Conservation (phyloP, 2,329 filamentous ascomycete species). For the Phaeosphaeria sp. region DNA sequence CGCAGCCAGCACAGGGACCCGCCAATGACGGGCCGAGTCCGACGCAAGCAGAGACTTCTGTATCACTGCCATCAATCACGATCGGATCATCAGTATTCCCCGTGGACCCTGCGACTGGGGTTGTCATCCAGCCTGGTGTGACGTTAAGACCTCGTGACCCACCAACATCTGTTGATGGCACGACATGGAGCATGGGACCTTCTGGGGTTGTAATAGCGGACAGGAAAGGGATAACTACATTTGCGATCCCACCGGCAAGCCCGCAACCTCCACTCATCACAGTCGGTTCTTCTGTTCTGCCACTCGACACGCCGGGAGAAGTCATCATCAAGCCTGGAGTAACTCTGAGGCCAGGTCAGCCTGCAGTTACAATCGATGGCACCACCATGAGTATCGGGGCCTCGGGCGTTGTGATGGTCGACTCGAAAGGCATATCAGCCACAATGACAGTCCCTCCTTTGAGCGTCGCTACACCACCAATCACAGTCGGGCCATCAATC, state of each 20-base stretch:
- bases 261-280: constrained; percentile 12
- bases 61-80: constrained; percentile 11
- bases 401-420: constrained; percentile 10
- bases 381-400: constrained; percentile 19
- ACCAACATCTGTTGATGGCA: constrained; percentile 12
- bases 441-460: constrained; percentile 2
- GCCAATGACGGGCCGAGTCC: not conserved
- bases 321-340: constrained; percentile 21
- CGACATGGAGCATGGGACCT: constrained; percentile 18
- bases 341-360: constrained; percentile 14
- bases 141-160: constrained; percentile 14
- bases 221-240: constrained; percentile 6
- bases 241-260: constrained; percentile 4
- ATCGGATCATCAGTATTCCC: constrained; percentile 18
- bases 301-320: constrained; percentile 15
- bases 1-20: not conserved
- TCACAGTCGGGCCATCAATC: constrained; percentile 5
- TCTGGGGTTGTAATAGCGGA: constrained; percentile 8
- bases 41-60: not conserved
- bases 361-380: constrained; percentile 11
- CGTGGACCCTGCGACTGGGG: constrained; percentile 18
- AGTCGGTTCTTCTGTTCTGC: constrained; percentile 18
- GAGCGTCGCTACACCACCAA: not conserved
- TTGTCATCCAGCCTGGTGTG: constrained; percentile 20
- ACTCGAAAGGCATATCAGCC: not conserved